phyloP scores from a whole-genome alignment of 371 early-diverging fungal genomes.

The Mucor mucedo region DNA sequence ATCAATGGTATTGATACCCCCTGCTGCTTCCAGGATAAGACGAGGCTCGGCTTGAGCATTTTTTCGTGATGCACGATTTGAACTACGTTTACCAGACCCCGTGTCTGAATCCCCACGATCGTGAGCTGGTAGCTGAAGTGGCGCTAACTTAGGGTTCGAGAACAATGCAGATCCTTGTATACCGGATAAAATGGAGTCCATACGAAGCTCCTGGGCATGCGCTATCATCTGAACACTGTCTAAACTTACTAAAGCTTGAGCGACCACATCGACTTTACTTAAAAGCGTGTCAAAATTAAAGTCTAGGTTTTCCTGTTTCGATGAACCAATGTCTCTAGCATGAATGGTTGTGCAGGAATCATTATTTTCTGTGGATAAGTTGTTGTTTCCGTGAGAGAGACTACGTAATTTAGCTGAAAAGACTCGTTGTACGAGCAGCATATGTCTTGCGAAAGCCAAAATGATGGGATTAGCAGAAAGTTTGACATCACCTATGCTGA shows the following conservation, averaged over 20 bases:
- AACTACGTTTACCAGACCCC: constrained; percentile 50
- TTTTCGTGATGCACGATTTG: constrained; percentile 37
- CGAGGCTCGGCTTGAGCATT: constrained; percentile 29
- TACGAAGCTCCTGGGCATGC: constrained; percentile 51
- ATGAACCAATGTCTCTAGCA: neutral
- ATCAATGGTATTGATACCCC: constrained; percentile 45
- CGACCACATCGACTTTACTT: constrained; percentile 45
- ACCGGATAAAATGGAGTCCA: constrained; percentile 40
- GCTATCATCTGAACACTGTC: constrained; percentile 48
- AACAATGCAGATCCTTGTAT: constrained; percentile 50
- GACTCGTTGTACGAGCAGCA: constrained; percentile 74
- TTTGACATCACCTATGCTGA: constrained; percentile 53
- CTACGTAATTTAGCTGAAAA: constrained; percentile 59
- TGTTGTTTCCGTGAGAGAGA: constrained; percentile 36
- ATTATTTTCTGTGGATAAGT: neutral
- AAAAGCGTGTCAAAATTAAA: constrained; percentile 36
- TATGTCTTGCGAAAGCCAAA: constrained; percentile 74
- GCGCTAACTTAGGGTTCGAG: constrained; percentile 51
- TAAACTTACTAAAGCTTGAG: constrained; percentile 45
- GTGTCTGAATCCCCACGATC: constrained; percentile 53
- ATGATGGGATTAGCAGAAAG: constrained; percentile 68
- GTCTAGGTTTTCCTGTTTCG: neutral
- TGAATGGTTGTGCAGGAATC: constrained; percentile 1
- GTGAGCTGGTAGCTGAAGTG: constrained; percentile 28
- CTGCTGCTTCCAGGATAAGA: constrained; percentile 47